Base-by-base conservation (phyloP, 1,284 basidiomycete species). In the Marasmius tenuissimus region DNA sequence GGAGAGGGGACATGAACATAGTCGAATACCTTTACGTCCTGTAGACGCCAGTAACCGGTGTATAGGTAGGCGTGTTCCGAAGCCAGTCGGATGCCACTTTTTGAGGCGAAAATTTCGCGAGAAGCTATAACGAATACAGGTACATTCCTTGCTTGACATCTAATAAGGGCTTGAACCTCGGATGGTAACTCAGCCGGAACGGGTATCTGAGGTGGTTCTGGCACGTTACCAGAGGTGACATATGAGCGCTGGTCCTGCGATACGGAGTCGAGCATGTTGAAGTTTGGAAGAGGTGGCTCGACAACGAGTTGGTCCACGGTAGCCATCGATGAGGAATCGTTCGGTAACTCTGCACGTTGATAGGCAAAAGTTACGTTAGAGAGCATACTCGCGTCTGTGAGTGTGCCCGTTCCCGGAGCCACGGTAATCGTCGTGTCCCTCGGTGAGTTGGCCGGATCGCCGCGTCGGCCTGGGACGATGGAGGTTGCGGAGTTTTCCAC, bases 101-200 rank as follows among this genome's bases (percentile, higher is more conserved):
- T 45, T 5, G 66, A 37, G 10, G 52, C 33, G 14, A 78, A 60
- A 47, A 66, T 61, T 4, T 58, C 58, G 7, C 65, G 68, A 1
- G 76, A 73, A 14, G 72, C 66, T 42, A 80, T 68, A 14, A 75
- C 61, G 12, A 73, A 70, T n/a, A 79, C 58, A 8, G 77, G 78
- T 7, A 65, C 66, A 22, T 71, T 68, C 5, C 71, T 65, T 7
- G 74, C 59, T 58, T 78, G 77, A 0, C 75, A 67, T 27, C 78
- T 73, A 33, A 76, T 64, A 12, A 79, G 63, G 1, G 68, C 68
- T 55, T 71, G 66, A 4, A 79, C 60, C 64, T 80, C 78, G 9
- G 70, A 62, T 0, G 78, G 78, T 38, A 77, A n/a, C n/a, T n/a
- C n/a, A n/a, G n/a, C 62, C 16, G 67, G 57, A 12, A 58, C 61